Evolutionary conservation across 2,329 filamentous ascomycete species (phyloP), one percentile per base, ranked within the genome.

Genomic region (Ascochyta lentis): DNA sequence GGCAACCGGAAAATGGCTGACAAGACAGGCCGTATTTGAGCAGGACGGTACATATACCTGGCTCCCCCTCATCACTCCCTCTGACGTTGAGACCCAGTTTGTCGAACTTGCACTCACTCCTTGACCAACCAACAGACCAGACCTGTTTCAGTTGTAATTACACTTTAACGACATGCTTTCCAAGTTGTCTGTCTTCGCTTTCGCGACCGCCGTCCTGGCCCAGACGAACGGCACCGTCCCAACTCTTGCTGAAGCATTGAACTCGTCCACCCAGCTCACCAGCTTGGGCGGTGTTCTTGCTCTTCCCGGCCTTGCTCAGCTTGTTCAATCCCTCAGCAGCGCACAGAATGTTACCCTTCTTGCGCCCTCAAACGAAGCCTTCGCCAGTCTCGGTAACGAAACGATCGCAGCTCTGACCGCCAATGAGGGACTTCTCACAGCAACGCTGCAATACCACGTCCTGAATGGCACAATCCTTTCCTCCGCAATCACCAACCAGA

Each of bases 361-460:
- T 6, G 84, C 85, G 0, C 84, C 84, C 0, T 81, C 76, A 66
- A 85, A 87, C 65, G 66, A 79, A 10, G 84, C 83, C 0, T 76
- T 83, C 39, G 49, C 62, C 22, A 63, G 65, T 12, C 65, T 81
- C 37, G 61, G 79, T 16, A 76, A 77, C 46, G 72, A 73, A 2
- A 71, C 72, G 2, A 63, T 74, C 2, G 52, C 62, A 10, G 63
- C 67, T 4, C 59, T 73, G 34, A 59, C 66, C 4, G 54, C 64
- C 26, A 66, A 77, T 35, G 53, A 70, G 16, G 73, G 64, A 3
- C 59, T 74, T 13, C 63, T 81, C 16, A 64, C 73, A 55, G 81
- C 81, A 4, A 69, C 86, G 26, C 71, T 88, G 22, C 76, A 72
- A 51, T 88, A 88, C 69, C 86, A 88, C 66, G 79, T 87, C 19